Evolutionary conservation across 2,329 filamentous ascomycete species (phyloP).

Genomic region (Metarhizium anisopliae): DNA sequence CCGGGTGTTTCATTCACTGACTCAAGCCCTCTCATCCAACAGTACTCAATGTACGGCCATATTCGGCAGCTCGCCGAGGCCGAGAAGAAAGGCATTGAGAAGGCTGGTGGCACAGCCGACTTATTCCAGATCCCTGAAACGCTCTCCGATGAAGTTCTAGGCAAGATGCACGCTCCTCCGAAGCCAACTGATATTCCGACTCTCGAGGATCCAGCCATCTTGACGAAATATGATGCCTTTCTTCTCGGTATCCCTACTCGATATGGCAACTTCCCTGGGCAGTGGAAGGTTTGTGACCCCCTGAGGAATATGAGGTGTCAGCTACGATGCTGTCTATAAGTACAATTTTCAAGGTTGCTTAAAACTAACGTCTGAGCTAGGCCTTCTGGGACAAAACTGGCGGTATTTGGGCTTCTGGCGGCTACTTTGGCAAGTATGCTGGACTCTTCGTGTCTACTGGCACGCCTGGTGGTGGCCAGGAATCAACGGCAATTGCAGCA

Average conservation of each 20-base stretch:
- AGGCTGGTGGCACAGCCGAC: constrained; percentile 73
- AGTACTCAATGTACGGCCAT: constrained; percentile 96
- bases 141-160: constrained; percentile 70
- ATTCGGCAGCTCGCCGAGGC: constrained; percentile 76
- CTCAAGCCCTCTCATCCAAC: background rate
- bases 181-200: constrained; percentile 62
- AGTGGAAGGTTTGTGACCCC: constrained; percentile 62
- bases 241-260: constrained; percentile 92
- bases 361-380: constrained; percentile 11
- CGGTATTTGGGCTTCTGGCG: constrained; percentile 70
- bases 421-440: constrained; percentile 78
- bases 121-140: constrained; percentile 88
- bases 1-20: background rate
- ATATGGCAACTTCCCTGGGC: constrained; percentile 93
- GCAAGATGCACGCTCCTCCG: constrained; percentile 82
- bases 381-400: constrained; percentile 87
- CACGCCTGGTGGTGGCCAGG: constrained; percentile 81
- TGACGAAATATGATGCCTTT: constrained; percentile 77
- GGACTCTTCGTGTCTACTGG: constrained; percentile 88
- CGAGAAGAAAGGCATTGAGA: constrained; percentile 83
- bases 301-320: background rate
- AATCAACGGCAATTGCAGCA: constrained; percentile 70
- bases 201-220: constrained; percentile 44
- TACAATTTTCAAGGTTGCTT: background rate
- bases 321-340: background rate